These are phyloP conservation scores for Vitis rotundifolia DNA, from an alignment of 164 flowering plant species.

Conservation along the genomic window DNA sequence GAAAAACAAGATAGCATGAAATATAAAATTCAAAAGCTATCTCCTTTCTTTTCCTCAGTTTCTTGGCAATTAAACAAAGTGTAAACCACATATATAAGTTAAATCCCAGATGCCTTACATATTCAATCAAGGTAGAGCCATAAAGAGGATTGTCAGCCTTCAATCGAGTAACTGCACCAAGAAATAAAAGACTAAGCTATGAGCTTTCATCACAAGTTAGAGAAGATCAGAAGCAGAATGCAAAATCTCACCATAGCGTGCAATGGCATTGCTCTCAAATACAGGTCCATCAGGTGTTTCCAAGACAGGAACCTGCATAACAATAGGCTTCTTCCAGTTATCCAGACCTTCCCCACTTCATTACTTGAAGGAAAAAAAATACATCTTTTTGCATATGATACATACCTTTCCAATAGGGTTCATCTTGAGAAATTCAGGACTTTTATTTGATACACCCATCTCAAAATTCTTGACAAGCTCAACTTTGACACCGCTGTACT, in stretches of 20 bases:
- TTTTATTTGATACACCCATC: slow-evolving; percentile 75
- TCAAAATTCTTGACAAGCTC: slow-evolving; percentile 51
- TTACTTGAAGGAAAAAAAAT: not conserved
- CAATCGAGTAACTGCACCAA: slow-evolving; percentile 62
- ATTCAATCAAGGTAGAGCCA: slow-evolving; percentile 72
- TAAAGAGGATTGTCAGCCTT: slow-evolving; percentile 58
- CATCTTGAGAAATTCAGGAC: slow-evolving; percentile 72
- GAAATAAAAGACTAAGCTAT: not conserved
- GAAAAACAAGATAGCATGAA: too few relatives aligned
- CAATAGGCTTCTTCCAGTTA: not conserved
- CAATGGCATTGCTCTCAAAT: slow-evolving; percentile 85
- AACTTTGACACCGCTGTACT: slow-evolving; percentile 57
- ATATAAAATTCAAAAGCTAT: too few relatives aligned
- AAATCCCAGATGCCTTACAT: slow-evolving; percentile 43
- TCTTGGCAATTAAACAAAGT: not conserved
- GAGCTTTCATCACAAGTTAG: not conserved
- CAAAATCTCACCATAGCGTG: slow-evolving; percentile 59
- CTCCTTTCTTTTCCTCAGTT: not conserved
- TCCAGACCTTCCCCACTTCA: too few relatives aligned
- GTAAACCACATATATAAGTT: not conserved
- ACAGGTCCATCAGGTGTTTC: slow-evolving; percentile 81
- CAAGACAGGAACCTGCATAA: slow-evolving; percentile 64
- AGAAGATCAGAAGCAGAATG: not conserved
- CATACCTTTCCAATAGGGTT: slow-evolving; percentile 83
- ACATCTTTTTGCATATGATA: not conserved